Conservation (phyloP, 23 red algal species). For the Gracilaria caudata region DNA sequence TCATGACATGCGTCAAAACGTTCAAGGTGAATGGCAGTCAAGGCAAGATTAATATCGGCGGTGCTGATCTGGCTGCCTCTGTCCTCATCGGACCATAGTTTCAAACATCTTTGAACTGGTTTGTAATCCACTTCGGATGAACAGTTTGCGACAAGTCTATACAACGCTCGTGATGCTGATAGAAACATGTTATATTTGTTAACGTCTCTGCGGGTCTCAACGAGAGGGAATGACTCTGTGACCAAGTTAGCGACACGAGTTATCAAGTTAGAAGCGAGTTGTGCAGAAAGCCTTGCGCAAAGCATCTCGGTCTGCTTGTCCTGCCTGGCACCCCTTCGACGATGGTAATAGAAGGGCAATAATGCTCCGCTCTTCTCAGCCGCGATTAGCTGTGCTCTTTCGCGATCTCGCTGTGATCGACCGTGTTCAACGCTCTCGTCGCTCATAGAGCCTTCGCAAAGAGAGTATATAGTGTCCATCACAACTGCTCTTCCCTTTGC, state of each 20-base stretch:
- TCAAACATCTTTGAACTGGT: slow-evolving; percentile 24
- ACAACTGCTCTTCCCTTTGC: slow-evolving; percentile 19
- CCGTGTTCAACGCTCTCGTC: neutral
- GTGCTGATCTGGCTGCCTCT: neutral
- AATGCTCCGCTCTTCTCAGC: neutral
- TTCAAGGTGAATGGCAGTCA: slow-evolving; percentile 10
- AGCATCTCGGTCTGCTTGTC: neutral
- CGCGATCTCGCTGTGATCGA: neutral
- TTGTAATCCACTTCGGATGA: slow-evolving; percentile 4
- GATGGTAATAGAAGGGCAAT: slow-evolving; percentile 27
- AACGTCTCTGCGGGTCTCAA: slow-evolving; percentile 8
- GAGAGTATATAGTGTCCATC: neutral
- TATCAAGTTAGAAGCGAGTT: slow-evolving; percentile 21
- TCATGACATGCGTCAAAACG: slow-evolving; percentile 12
- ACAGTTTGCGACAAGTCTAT: neutral
- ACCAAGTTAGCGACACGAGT: slow-evolving; percentile 27
- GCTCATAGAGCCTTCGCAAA: neutral
- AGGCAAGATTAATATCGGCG: neutral
- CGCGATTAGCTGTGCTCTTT: neutral
- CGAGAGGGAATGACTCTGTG: slow-evolving; percentile 10
- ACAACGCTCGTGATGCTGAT: slow-evolving; percentile 9
- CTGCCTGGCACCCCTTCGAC: neutral
- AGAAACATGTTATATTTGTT: neutral
- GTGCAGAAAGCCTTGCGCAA: neutral
- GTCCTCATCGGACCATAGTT: slow-evolving; percentile 16